Evolutionary conservation across 176 grass and related monocot species (phyloP), one percentile per base, ranked within the genome.

Genomic region (Phoenix roebelenii): DNA sequence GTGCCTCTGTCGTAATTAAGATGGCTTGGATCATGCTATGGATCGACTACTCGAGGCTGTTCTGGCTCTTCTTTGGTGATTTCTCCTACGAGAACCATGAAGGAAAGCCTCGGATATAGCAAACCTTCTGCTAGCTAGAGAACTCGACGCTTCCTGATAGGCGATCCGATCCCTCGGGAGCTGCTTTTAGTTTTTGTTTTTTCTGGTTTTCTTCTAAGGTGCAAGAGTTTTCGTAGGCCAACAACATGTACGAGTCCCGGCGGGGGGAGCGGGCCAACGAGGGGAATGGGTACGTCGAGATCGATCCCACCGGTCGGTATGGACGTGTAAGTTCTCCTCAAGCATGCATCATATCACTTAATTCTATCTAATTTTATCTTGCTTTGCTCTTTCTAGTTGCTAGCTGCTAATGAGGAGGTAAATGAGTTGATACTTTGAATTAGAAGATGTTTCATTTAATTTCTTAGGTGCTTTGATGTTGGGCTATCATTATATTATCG

Each of bases 241-340:
- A 51, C 25, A 80, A 51, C 60, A 61, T 58, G 22, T 59, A 32
- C n/a, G 66, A 57, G 72, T 3, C 18, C 5, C 51, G 30, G 59
- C 48, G 59, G n/a, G 7, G 25, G 16, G 51, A 4, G 5, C 65
- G 24, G 25, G 28, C 17, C 5, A 7, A 14, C 50, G 32, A 54
- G 58, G 52, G 17, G 73, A 85, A 87, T 63, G 92, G 87, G 17
- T 97, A 97, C 79, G 92, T 82, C 19, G 92, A 97, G 72, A 88
- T 61, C 52, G 92, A 97, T 54, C 87, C 92, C 4, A 80, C 81
- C 7, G 78, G 87, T 23, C 92, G 92, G 1, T 97, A 97, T 55
- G 92, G 87, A 59, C 78, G 92, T 50, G 92, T 97, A 86, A 68
- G 78, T 77, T 24, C 39, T 29, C 58, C 28, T 30, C 28, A 1